phyloP scores from a whole-genome alignment of 768 basidiomycete genomes.

The Cystobasidium onofrii region DNA sequence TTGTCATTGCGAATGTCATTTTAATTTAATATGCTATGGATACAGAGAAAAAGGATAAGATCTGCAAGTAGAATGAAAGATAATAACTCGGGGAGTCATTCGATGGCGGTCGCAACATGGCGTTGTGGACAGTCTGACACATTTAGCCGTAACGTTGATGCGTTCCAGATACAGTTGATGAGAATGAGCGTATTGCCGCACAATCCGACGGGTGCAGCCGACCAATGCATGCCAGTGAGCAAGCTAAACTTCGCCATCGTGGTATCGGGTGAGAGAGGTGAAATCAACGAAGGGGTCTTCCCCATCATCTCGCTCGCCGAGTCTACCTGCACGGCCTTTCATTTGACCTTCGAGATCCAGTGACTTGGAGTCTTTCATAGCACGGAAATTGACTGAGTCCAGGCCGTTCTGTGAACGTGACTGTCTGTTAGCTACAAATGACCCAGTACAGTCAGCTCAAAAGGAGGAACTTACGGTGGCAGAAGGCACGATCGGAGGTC shows the following conservation, averaged over 20 bases:
- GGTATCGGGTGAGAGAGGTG: conserved; percentile 13
- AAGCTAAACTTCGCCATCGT: conserved; percentile 25
- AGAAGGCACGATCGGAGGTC: conserved; percentile 56
- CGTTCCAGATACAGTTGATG: neutral
- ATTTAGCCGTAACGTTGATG: no score
- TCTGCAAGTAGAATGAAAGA: neutral
- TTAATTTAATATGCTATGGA: neutral
- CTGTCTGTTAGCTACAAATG: neutral
- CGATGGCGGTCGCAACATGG: no score
- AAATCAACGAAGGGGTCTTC: conserved; percentile 27
- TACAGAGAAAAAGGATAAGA: neutral
- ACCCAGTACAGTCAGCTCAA: neutral
- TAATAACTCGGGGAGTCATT: no score
- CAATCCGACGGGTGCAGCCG: neutral
- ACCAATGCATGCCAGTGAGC: no score
- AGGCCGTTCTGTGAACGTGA: neutral
- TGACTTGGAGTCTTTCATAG: conserved; percentile 79
- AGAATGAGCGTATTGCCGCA: no score
- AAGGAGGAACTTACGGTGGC: conserved; percentile 29
- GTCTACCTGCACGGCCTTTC: conserved; percentile 26
- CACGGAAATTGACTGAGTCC: conserved; percentile 54
- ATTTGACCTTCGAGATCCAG: conserved; percentile 46
- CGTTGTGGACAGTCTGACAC: no score
- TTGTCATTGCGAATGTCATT: no score
- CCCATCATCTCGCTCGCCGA: conserved; percentile 11